These are phyloP conservation scores for Termitomyces sp. DNA, from an alignment of 768 basidiomycete species.

Conservation along the genomic window DNA sequence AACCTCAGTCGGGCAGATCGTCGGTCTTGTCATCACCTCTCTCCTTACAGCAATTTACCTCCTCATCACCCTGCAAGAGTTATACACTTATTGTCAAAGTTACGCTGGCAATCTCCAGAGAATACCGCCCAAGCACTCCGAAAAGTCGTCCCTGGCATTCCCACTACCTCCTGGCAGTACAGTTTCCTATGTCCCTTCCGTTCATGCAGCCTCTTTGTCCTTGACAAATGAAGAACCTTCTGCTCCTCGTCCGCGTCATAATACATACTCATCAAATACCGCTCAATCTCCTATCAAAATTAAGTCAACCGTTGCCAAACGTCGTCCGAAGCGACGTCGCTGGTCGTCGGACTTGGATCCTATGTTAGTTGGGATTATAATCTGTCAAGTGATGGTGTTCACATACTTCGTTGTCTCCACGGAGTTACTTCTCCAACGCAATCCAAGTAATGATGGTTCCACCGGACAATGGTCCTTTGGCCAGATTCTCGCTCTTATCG, in stretches of 20 bases:
- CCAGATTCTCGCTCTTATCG: slow-evolving; percentile 39
- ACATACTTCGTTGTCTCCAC: slow-evolving; percentile 38
- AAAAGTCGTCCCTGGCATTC: neutral
- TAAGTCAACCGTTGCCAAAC: slow-evolving; percentile 11
- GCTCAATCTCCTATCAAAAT: slow-evolving; percentile 1
- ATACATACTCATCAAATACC: neutral
- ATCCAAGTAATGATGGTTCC: slow-evolving; percentile 23
- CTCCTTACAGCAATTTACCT: slow-evolving; percentile 29
- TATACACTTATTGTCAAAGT: slow-evolving; percentile 27
- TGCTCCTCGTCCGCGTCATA: neutral
- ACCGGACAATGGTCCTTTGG: slow-evolving; percentile 35
- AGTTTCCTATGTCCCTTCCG: neutral
- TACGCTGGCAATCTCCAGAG: slow-evolving; percentile 1
- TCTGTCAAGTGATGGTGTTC: slow-evolving; percentile 34
- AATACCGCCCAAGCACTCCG: slow-evolving; percentile 2
- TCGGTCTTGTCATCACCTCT: slow-evolving; percentile 29
- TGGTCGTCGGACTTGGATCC: slow-evolving; percentile 35
- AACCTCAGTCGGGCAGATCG: slow-evolving; percentile 26
- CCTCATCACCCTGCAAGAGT: slow-evolving; percentile 31
- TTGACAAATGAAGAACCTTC: neutral
- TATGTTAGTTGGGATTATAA: slow-evolving; percentile 37
- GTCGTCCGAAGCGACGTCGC: slow-evolving; percentile 28
- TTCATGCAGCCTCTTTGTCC: neutral
- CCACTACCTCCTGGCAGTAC: neutral
- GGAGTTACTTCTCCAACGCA: slow-evolving; percentile 32